Percentiles rank a stretch among this genome's conserved stretches.
phyloP scores from a whole-genome alignment of 345 rosid genomes.

The Syzygium aromaticum region DNA sequence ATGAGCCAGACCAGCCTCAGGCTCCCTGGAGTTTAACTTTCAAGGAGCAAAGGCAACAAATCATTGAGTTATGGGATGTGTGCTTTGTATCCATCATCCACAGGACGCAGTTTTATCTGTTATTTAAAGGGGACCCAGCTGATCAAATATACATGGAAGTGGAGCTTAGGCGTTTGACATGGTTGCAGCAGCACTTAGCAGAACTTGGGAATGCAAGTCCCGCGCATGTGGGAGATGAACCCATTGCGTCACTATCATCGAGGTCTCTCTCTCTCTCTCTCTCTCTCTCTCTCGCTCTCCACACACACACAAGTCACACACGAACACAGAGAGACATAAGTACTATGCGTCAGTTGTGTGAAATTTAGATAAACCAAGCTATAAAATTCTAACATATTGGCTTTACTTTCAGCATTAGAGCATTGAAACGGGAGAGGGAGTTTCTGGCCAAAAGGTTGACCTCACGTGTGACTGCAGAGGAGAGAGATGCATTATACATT shows the following conservation, averaged over 20 bases:
- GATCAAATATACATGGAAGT: conserved; percentile 99
- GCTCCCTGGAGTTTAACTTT: conserved; percentile 79
- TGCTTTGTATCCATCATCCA: conserved; percentile 88
- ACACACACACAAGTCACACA: background rate
- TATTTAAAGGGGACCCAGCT: conserved; percentile 91
- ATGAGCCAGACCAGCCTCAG: conserved; percentile 49
- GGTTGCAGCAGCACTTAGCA: conserved; percentile 91
- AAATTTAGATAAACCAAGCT: background rate
- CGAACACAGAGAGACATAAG: background rate
- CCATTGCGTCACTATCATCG: conserved; percentile 65
- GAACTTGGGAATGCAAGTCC: conserved; percentile 92
- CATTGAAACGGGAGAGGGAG: conserved; percentile 83
- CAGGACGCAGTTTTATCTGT: conserved; percentile 86
- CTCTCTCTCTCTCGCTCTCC: background rate
- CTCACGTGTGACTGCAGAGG: conserved; percentile 62
- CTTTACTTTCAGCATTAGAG: conserved; percentile 46
- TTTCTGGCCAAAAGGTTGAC: conserved; percentile 83
- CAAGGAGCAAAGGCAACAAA: conserved; percentile 83
- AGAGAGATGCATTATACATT: conserved; percentile 71
- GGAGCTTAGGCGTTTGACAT: conserved; percentile 88
- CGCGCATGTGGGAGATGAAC: conserved; percentile 57
- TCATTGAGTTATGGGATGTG: conserved; percentile 89
- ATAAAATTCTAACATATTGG: background rate
- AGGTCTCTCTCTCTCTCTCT: conserved; percentile 28
- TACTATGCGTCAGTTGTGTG: background rate